phyloP scores from a whole-genome alignment of 1,139 yeast genomes.

The Saccharomycopsis hybrid region DNA sequence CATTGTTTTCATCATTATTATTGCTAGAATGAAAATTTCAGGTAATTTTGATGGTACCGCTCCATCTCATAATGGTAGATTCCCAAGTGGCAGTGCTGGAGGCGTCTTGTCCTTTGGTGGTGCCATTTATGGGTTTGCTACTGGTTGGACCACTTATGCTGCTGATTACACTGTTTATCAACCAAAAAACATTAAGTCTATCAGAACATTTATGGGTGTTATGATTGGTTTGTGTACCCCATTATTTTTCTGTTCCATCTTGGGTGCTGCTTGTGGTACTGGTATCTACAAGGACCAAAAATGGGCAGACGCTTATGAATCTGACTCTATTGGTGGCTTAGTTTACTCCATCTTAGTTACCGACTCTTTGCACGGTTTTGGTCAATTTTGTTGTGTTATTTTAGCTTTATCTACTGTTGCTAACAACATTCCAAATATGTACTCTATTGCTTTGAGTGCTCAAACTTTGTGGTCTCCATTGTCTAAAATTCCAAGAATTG shows the following conservation, averaged over 20 bases:
- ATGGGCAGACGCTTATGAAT: conserved; percentile 49
- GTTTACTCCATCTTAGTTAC: conserved; percentile 70
- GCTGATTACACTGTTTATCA: conserved; percentile 90
- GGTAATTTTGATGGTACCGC: conserved; percentile 42
- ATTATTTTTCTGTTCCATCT: conserved; percentile 61
- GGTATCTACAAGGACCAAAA: conserved; percentile 37
- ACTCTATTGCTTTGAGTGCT: conserved; percentile 78
- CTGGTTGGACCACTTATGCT: conserved; percentile 94
- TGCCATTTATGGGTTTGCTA: conserved; percentile 80
- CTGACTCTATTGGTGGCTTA: conserved; percentile 72
- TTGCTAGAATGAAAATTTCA: conserved; percentile 66
- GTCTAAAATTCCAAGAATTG: conserved; percentile 66
- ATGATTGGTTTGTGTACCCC: conserved; percentile 61
- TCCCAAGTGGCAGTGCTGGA: conserved; percentile 55
- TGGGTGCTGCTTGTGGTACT: conserved; percentile 85
- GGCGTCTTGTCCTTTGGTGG: conserved; percentile 79
- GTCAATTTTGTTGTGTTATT: conserved; percentile 81
- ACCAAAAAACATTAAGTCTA: conserved; percentile 51
- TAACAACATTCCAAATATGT: conserved; percentile 89
- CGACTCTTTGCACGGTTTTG: conserved; percentile 79
- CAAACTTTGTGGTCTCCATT: conserved; percentile 77
- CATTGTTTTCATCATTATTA: conserved; percentile 65
- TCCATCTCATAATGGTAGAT: conserved; percentile 14
- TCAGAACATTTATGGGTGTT: conserved; percentile 58
- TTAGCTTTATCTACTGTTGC: conserved; percentile 81